Base-by-base conservation (phyloP, 208 protist genomes). In the Leishmania aethiopica region DNA sequence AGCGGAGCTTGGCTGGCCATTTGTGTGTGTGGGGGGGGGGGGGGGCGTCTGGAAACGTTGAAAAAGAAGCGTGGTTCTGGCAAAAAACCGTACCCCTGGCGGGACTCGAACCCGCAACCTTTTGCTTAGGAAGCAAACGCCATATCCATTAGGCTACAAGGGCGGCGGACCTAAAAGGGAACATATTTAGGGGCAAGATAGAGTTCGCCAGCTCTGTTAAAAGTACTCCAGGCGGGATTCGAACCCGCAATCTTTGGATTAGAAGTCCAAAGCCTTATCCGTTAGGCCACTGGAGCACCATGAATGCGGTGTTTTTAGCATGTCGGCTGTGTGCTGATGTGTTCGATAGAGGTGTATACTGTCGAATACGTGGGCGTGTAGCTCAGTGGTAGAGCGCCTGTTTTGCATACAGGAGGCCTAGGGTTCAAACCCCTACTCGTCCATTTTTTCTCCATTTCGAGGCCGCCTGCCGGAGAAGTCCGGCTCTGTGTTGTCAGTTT, bases 191-290 rank as follows among this genome's bases (percentile, higher is more conserved):
- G 42, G 42, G 42, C 3, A 7, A 45, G 42, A 1, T 45, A 7
- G 42, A 0, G 45, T 0, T 47, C 0, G 45, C 45, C 0, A 0
- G 6, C 0, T 0, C 45, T 22, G 0, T 10, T 64, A 89, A 93
- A 88, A 80, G 32, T 94, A 96, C 93, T 91, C 90, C 90, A 92
- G 93, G 90, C 90, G 93, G 91, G 93, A 95, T 85, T 96, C 91
- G 93, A 96, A 96, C 93, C 91, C 93, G 90, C 93, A 96, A 95
- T 92, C 91, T 94, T 94, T 93, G 89, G 93, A 92, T 96, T 96
- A 96, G 93, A 92, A 96, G 92, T 91, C 93, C 89, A 93, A 94
- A 88, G 93, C 93, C 93, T 92, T 96, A 93, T 94, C 93, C 93
- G 94, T 96, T 96, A 92, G 93, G 93, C 93, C 90, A 96, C 93